Conservation (phyloP, 768 basidiomycete genomes). For the Calocybe cyanea region DNA sequence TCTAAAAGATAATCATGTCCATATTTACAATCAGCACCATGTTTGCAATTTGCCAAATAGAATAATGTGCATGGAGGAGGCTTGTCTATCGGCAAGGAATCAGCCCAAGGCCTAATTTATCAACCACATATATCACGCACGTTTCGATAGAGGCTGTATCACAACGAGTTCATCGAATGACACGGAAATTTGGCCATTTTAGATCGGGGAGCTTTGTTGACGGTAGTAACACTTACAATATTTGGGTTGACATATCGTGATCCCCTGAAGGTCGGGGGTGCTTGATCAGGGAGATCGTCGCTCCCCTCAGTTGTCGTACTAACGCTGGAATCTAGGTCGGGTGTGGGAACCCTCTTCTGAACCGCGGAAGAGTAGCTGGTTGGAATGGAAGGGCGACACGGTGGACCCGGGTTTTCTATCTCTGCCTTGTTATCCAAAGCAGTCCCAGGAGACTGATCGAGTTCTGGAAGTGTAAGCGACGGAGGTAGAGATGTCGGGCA, state of each 20-base stretch:
- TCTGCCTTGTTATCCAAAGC: conserved; percentile 18
- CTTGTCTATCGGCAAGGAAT: conserved; percentile 37
- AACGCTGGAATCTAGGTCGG: conserved; percentile 40
- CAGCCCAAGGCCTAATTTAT: conserved; percentile 14
- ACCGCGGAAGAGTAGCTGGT: conserved; percentile 44
- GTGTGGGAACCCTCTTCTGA: conserved; percentile 27
- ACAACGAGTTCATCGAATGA: background rate
- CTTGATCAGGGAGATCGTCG: conserved; percentile 30
- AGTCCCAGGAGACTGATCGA: conserved; percentile 24
- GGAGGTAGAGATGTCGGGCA: conserved; percentile 2
- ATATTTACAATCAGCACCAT: conserved; percentile 55
- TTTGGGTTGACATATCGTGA: conserved; percentile 48
- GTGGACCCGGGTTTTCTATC: conserved; percentile 1
- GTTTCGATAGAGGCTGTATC: conserved; percentile 54
- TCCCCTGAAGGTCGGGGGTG: conserved; percentile 30
- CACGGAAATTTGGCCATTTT: background rate
- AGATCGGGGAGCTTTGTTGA: background rate
- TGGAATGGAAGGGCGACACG: conserved; percentile 18
- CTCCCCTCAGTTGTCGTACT: conserved; percentile 44
- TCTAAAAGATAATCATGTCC: conserved; percentile 59
- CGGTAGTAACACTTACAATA: conserved; percentile 34
- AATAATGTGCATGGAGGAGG: conserved; percentile 67
- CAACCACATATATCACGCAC: conserved; percentile 33
- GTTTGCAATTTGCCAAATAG: conserved; percentile 60
- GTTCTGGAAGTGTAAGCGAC: conserved; percentile 12